Percentiles rank a stretch among this genome's conserved stretches.
Conservation (phyloP, 192 early-diverging fungal species). For the Pilaira anomala region DNA sequence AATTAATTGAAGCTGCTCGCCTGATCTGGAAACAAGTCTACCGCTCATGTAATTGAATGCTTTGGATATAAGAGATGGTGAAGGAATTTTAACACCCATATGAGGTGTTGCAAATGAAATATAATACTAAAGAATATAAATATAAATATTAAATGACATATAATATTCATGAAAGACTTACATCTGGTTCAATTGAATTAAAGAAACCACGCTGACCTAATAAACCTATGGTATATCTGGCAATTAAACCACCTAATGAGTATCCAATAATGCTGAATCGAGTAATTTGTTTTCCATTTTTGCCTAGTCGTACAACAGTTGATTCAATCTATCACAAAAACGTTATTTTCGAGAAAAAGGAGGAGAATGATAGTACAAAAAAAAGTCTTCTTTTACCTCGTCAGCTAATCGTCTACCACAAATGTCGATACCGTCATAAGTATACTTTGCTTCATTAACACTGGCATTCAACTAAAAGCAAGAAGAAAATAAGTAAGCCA, state of each 20-base stretch:
- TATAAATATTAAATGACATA: no score
- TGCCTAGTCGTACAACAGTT: not conserved
- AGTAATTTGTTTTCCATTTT: constrained; percentile 24
- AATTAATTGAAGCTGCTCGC: constrained; percentile 48
- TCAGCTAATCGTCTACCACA: constrained; percentile 47
- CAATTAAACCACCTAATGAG: constrained; percentile 56
- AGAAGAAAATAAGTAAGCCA: no score
- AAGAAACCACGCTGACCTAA: constrained; percentile 50
- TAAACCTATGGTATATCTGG: constrained; percentile 48
- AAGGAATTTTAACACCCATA: constrained; percentile 43
- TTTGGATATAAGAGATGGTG: constrained; percentile 18
- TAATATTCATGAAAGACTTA: constrained; percentile 12
- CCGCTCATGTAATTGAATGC: constrained; percentile 42
- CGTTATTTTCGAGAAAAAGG: not conserved
- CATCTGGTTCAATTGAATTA: constrained; percentile 40
- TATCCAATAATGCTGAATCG: constrained; percentile 50
- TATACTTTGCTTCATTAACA: constrained; percentile 44
- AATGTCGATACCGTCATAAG: constrained; percentile 57
- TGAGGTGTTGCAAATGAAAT: constrained; percentile 60
- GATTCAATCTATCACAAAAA: not conserved
- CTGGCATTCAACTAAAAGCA: constrained; percentile 42
- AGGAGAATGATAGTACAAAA: not conserved
- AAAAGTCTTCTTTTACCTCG: constrained; percentile 34
- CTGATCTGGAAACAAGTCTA: constrained; percentile 45
- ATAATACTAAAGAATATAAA: constrained; percentile 35